A percentile compares a stretch with the other conserved stretches of the same genome.
Evolutionary conservation across 1,139 yeast species (phyloP).

Genomic region (Kazachstania sp.): DNA sequence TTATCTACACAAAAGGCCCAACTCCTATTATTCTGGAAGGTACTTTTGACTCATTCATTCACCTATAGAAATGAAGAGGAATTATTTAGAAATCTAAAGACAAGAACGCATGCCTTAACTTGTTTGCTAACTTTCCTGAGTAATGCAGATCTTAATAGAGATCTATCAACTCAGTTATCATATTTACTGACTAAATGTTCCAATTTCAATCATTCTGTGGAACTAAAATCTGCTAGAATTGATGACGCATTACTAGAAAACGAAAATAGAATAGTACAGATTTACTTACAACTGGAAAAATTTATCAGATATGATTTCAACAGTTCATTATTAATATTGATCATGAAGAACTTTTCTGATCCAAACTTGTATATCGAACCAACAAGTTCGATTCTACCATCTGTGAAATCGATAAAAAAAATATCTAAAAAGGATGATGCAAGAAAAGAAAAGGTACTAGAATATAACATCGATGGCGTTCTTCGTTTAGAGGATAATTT

Average conservation of each 20-base stretch:
- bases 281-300: conserved; percentile 36
- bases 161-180: conserved; percentile 37
- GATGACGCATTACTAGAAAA: conserved; percentile 31
- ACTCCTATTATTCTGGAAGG: conserved; percentile 71
- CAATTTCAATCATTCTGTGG: conserved; percentile 27
- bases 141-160: conserved; percentile 32
- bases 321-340: conserved; percentile 38
- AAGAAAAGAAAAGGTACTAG: conserved; percentile 17
- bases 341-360: conserved; percentile 39
- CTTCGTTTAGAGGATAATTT: conserved; percentile 33
- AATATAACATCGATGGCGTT: conserved; percentile 19
- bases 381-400: conserved; percentile 14
- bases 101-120: conserved; percentile 41
- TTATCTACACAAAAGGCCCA: conserved; percentile 68
- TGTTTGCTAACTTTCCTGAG: conserved; percentile 39
- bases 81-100: conserved; percentile 37
- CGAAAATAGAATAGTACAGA: conserved; percentile 38
- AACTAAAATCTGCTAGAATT: conserved; percentile 16
- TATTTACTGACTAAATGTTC: conserved; percentile 37
- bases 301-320: conserved; percentile 37
- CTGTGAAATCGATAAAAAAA: conserved; percentile 13
- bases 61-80: conserved; percentile 33
- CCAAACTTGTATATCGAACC: conserved; percentile 30
- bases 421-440: conserved; percentile 13
- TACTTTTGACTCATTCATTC: conserved; percentile 48